Evolutionary conservation across 208 protist species (phyloP).

Genomic region (Trypanosoma cruzi): DNA sequence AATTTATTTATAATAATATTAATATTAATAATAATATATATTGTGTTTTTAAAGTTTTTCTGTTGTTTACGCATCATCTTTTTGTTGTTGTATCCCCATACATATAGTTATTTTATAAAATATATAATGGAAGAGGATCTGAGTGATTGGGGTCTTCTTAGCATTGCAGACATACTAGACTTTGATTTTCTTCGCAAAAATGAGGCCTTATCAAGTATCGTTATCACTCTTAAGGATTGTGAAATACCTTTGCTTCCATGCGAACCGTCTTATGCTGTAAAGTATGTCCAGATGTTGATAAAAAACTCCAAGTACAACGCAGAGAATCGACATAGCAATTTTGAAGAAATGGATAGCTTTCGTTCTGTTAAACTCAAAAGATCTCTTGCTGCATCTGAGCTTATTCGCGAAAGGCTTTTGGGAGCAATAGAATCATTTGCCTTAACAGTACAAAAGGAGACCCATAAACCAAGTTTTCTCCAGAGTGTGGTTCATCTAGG

Average conservation of each 20-base stretch:
- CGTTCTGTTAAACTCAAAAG: conserved; percentile 33
- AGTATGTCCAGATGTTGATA: conserved; percentile 31
- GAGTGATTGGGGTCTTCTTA: conserved; percentile 73
- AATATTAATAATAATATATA: conserved; percentile 6
- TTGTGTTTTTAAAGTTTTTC: background rate
- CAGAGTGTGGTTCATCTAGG: conserved; percentile 42
- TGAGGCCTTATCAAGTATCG: conserved; percentile 12
- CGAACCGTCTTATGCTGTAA: conserved; percentile 22
- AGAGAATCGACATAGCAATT: conserved; percentile 24
- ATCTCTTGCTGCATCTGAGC: conserved; percentile 43
- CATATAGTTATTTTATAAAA: conserved; percentile 12
- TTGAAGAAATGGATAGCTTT: conserved; percentile 39
- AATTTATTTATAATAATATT: too few relatives aligned
- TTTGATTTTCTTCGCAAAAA: conserved; percentile 27
- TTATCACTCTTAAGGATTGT: conserved; percentile 29
- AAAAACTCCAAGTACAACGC: conserved; percentile 28
- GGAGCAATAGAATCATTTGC: conserved; percentile 50
- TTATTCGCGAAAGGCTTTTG: conserved; percentile 53
- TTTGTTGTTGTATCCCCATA: conserved; percentile 11
- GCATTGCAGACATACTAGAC: conserved; percentile 68
- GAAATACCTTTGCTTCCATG: conserved; percentile 36
- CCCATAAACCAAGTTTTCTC: conserved; percentile 33
- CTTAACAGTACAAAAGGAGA: conserved; percentile 33
- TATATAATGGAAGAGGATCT: conserved; percentile 26
- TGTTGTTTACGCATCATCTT: conserved; percentile 11